Conservation (phyloP, 2,329 filamentous ascomycete genomes). For the Nemania diffusa region DNA sequence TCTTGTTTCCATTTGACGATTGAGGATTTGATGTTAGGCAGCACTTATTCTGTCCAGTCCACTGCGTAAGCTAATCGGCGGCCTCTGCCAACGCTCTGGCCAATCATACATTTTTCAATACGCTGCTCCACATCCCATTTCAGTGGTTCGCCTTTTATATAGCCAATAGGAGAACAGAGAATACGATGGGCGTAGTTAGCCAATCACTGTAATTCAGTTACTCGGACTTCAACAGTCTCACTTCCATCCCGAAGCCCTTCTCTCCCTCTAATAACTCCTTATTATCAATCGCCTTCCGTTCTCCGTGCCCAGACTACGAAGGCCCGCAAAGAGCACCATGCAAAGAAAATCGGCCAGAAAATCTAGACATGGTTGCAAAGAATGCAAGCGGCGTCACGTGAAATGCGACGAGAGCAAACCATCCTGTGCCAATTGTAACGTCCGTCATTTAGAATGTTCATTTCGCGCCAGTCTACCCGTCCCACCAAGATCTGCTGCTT, state of each 20-base stretch:
- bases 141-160: background rate
- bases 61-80: no score
- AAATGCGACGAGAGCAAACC: conserved; percentile 56
- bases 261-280: background rate
- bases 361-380: conserved; percentile 40
- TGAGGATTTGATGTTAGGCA: no score
- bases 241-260: background rate
- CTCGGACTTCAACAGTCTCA: background rate
- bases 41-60: no score
- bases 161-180: conserved; percentile 4
- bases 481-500: conserved; percentile 3
- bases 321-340: background rate
- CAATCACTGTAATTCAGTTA: background rate
- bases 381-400: conserved; percentile 40
- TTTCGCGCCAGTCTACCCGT: conserved; percentile 39
- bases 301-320: background rate
- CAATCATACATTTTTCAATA: background rate
- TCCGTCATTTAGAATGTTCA: conserved; percentile 52
- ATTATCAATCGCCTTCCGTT: background rate
- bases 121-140: background rate
- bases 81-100: no score
- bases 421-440: conserved; percentile 54
- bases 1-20: no score
- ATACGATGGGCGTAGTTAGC: background rate
- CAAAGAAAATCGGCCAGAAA: conserved; percentile 32